phyloP scores from a whole-genome alignment of 805 yeast species.

The Brettanomyces naardenensis region DNA sequence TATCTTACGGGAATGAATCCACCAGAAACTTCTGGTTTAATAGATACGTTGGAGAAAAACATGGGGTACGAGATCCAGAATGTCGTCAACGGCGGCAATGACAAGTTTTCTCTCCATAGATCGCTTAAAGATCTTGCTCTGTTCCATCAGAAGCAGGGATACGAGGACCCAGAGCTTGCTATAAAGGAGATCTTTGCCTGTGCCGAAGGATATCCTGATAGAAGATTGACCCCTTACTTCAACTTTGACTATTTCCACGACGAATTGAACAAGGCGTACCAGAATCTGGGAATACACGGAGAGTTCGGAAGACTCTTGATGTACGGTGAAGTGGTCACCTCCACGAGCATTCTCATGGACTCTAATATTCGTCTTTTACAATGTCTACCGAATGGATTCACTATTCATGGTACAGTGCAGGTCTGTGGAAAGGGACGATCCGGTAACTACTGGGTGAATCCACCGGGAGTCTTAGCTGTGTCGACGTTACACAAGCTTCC shows the following conservation, averaged over 20 bases:
- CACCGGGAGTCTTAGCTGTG: slow-evolving; percentile 82
- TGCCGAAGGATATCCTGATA: slow-evolving; percentile 33
- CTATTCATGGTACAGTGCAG: slow-evolving; percentile 72
- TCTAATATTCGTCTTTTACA: slow-evolving; percentile 53
- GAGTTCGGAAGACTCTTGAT: slow-evolving; percentile 55
- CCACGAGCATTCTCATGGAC: slow-evolving; percentile 77
- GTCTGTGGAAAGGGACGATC: slow-evolving; percentile 92
- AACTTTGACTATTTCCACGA: slow-evolving; percentile 50
- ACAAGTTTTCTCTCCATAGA: slow-evolving; percentile 44
- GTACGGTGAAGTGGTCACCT: slow-evolving; percentile 85
- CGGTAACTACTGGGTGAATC: slow-evolving; percentile 92
- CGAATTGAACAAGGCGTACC: slow-evolving; percentile 29
- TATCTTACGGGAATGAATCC: slow-evolving; percentile 38
- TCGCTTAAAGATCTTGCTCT: slow-evolving; percentile 23
- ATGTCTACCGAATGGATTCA: slow-evolving; percentile 61
- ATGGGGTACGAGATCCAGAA: slow-evolving; percentile 32
- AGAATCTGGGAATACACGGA: slow-evolving; percentile 20
- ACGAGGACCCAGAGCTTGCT: slow-evolving; percentile 48
- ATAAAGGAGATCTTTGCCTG: slow-evolving; percentile 48
- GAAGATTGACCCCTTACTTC: slow-evolving; percentile 63
- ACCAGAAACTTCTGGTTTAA: slow-evolving; percentile 24
- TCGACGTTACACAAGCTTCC: slow-evolving; percentile 65
- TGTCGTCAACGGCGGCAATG: slow-evolving; percentile 43
- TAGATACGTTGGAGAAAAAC: slow-evolving; percentile 23
- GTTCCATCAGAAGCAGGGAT: slow-evolving; percentile 25